Evolutionary conservation across 129 eudicot genomes (phyloP).

Genomic region (Escallonia rubra): DNA sequence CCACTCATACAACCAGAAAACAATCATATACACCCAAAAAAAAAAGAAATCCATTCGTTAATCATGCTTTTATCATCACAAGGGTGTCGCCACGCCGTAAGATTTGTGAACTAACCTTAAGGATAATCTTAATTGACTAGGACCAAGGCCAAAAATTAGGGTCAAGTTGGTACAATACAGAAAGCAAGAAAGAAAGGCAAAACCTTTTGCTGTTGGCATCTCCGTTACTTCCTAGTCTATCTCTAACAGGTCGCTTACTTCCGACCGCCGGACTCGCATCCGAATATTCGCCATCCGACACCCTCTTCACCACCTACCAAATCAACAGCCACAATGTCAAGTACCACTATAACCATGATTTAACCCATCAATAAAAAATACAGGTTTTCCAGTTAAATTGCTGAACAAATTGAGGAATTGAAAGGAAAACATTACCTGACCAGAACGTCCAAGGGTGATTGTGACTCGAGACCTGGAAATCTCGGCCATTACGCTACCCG

Average conservation of each 20-base stretch:
- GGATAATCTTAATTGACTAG: too few relatives aligned
- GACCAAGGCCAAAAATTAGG: too few relatives aligned
- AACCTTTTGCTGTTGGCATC: constrained; percentile 61
- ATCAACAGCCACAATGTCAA: constrained; percentile 9
- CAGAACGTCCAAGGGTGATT: constrained; percentile 75
- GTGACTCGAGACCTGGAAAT: constrained; percentile 65
- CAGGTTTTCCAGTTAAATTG: not conserved
- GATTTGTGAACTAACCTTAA: too few relatives aligned
- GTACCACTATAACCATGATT: not conserved
- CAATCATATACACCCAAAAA: too few relatives aligned
- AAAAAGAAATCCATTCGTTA: too few relatives aligned
- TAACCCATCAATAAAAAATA: not conserved
- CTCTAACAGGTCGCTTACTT: constrained; percentile 66
- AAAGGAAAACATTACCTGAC: constrained; percentile 59
- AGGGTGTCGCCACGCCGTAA: too few relatives aligned
- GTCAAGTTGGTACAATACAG: too few relatives aligned
- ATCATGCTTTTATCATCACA: too few relatives aligned
- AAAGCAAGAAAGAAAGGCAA: not conserved
- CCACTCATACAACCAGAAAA: too few relatives aligned
- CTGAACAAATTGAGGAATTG: not conserved
- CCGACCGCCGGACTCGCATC: constrained; percentile 37
- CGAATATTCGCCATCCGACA: constrained; percentile 22
- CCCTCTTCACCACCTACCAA: constrained; percentile 73
- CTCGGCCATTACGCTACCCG: constrained; percentile 44
- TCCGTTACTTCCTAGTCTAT: constrained; percentile 59